Evolutionary conservation across 108 stramenopile species (phyloP).

Genomic region (Nitzschia putrida): DNA sequence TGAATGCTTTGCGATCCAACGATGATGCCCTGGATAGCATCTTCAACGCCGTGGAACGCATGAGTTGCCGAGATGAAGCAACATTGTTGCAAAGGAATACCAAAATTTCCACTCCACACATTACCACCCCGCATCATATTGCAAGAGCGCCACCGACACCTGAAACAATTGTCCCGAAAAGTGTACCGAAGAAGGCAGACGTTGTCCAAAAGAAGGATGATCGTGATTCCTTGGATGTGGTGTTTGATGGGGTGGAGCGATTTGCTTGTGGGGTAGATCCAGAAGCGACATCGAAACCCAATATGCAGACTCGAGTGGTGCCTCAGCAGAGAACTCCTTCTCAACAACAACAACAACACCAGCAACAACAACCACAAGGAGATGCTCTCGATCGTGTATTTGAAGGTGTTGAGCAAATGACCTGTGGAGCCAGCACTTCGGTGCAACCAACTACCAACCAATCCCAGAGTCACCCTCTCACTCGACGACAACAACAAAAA

Average conservation of each 20-base stretch:
- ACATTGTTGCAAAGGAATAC: background rate
- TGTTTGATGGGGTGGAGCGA: slow-evolving; percentile 3
- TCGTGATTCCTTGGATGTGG: slow-evolving; percentile 7
- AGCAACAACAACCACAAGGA: background rate
- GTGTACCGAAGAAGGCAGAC: too few species aligned
- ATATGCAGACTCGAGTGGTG: too few species aligned
- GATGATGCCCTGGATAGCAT: slow-evolving; percentile 20
- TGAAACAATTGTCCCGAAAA: too few species aligned
- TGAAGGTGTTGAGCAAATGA: slow-evolving; percentile 10
- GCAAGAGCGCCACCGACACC: too few species aligned
- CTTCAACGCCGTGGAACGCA: slow-evolving; percentile 9
- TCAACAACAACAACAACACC: background rate
- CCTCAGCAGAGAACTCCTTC: too few species aligned
- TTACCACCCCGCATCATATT: too few species aligned
- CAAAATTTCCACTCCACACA: background rate
- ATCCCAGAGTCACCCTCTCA: background rate
- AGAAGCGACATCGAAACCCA: too few species aligned
- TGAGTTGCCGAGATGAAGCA: slow-evolving; percentile 10
- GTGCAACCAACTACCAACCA: too few species aligned
- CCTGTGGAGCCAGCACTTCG: background rate
- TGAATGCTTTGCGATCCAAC: slow-evolving; percentile 1
- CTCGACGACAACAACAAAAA: background rate
- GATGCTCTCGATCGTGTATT: slow-evolving; percentile 16
- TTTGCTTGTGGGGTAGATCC: slow-evolving; percentile 3
- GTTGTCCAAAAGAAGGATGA: background rate